Base-by-base conservation (phyloP, 352 stramenopile genomes). In the Globisporangium irregulare region DNA sequence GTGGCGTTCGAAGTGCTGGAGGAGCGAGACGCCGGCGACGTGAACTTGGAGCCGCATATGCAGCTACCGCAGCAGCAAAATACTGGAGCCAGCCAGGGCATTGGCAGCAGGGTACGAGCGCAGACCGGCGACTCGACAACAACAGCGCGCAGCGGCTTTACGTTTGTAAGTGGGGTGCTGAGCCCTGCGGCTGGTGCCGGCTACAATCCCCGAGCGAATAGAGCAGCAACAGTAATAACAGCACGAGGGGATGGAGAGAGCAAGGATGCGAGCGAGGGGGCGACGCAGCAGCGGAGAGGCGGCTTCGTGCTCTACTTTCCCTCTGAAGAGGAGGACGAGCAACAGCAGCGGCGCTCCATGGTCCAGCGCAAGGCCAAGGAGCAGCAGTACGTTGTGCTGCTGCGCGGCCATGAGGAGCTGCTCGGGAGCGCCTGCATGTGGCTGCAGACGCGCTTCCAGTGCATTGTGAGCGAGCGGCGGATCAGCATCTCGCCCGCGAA, bases 371-470 rank as follows among this genome's bases (percentile, higher is more conserved):
- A 74, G 70, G 70, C 68, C 46, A 73, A 76, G 18, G 81, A 91
- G 60, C 68, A 48, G 55, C 72, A 89, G 60, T 74, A 90, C 41
- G 76, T 91, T 32, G 55, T 93, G 53, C 71, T 93, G 59, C 59
- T 91, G 38, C 75, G 80, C 50, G 84, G 84, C 66, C 68, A 86
- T 32, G 78, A 86, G 63, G 70, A 83, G 53, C 73, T 93, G 24
- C 59, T 93, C 22, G 63, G 66, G 10, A 84, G 77, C 73, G 68
- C 78, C 14, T 89, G 84, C 57, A 77, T 72, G 18, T 93, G 84
- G 84, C 57, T 93, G 57, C 84, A 93, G 70, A 82, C 74, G 25
- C 80, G 79, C 70, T 93, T 90, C 68, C 84, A 93, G 68, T 91
- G 84, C 59, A 71, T 93, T 7, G 81, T 93, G 38, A 75, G 68